A percentile compares a stretch with the other conserved stretches of the same genome.
Conservation (phyloP, 345 rosid species). For the Salix viminalis region DNA sequence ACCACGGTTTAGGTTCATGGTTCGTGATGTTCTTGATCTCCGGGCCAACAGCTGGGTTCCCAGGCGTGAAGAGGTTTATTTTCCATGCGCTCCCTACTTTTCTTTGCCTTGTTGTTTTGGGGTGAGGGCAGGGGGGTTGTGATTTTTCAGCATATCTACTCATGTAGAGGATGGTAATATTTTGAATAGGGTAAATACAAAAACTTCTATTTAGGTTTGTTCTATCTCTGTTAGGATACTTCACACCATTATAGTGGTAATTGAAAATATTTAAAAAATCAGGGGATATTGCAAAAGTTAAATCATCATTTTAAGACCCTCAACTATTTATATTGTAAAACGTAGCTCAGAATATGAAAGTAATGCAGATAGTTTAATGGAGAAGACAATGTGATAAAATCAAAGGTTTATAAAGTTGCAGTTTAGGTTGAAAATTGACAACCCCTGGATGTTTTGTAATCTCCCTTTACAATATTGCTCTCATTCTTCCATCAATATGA, state of each 20-base stretch:
- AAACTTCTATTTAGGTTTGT: not conserved
- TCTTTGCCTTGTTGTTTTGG: not conserved
- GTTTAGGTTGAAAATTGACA: not conserved
- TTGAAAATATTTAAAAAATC: too few relatives aligned
- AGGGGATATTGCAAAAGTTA: too few relatives aligned
- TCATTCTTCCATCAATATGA: too few relatives aligned
- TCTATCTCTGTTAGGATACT: not conserved
- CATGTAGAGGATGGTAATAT: not conserved
- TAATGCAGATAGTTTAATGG: not conserved
- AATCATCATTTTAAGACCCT: not conserved
- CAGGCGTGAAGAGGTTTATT: conserved; percentile 75
- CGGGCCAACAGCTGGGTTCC: conserved; percentile 79
- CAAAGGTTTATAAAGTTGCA: not conserved
- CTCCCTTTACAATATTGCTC: too few relatives aligned
- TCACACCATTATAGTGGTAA: too few relatives aligned
- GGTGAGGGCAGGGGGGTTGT: not conserved
- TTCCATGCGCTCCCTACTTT: not conserved
- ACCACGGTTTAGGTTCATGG: conserved; percentile 67
- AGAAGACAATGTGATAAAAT: not conserved
- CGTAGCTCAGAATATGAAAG: not conserved
- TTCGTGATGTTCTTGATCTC: conserved; percentile 69
- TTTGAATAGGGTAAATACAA: not conserved
- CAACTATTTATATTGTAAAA: not conserved
- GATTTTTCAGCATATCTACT: not conserved
- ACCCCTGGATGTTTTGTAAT: too few relatives aligned